Conservation (phyloP, 1,139 yeast species). For the Kodamaea arcana region DNA sequence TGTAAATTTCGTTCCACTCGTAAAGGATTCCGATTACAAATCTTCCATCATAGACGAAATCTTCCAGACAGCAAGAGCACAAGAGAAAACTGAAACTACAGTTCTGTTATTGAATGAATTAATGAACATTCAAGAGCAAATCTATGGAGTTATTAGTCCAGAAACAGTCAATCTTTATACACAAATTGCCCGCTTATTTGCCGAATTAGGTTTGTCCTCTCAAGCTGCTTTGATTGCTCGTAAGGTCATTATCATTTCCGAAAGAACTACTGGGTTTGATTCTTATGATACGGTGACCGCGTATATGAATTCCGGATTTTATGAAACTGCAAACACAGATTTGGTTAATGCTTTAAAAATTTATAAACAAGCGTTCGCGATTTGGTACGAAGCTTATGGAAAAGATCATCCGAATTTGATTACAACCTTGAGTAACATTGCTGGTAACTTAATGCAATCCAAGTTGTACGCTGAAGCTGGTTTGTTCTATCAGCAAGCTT, state of each 20-base stretch:
- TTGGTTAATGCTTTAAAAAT: constrained; percentile 59
- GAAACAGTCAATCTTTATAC: constrained; percentile 73
- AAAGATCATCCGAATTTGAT: constrained; percentile 65
- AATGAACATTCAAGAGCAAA: constrained; percentile 71
- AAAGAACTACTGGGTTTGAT: constrained; percentile 79
- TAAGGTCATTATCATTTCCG: constrained; percentile 68
- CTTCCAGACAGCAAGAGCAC: constrained; percentile 63
- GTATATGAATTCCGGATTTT: constrained; percentile 69
- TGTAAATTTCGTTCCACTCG: constrained; percentile 62
- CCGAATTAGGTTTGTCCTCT: constrained; percentile 52
- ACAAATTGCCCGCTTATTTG: constrained; percentile 61
- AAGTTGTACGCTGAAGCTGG: constrained; percentile 35
- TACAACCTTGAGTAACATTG: constrained; percentile 63
- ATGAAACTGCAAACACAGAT: constrained; percentile 61
- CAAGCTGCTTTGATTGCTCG: constrained; percentile 71
- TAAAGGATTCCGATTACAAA: constrained; percentile 66
- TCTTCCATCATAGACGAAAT: constrained; percentile 74
- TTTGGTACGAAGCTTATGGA: constrained; percentile 54
- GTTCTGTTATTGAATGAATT: constrained; percentile 64
- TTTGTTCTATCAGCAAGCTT: constrained; percentile 39
- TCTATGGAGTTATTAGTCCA: constrained; percentile 76
- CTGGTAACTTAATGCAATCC: constrained; percentile 53
- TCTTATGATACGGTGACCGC: constrained; percentile 72
- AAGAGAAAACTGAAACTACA: constrained; percentile 47
- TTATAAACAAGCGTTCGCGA: constrained; percentile 55